Evolutionary conservation across 2,329 filamentous ascomycete genomes (phyloP), one percentile per base, ranked within the genome.

Genomic region (Conoideocrella luteorostrata): DNA sequence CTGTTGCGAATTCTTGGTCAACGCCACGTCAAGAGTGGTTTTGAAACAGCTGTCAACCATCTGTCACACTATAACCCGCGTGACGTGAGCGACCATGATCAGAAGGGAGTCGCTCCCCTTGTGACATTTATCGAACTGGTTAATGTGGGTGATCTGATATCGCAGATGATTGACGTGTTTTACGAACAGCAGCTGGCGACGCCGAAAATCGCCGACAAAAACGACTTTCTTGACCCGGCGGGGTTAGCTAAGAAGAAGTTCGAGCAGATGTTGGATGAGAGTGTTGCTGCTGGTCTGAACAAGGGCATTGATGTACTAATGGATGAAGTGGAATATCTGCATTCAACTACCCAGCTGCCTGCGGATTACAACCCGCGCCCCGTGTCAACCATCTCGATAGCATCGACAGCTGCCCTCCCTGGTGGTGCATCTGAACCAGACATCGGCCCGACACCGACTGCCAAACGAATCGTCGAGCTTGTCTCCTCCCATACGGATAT

Each of bases 111-210:
- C 7, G 88, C 89, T 43, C 93, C 93, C 2, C 75, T 98, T 4
- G 89, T 96, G 36, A 96, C 88, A 1, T 98, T 98, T 57, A 80
- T 98, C 48, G 93, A 98, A 66, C 78, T 98, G 22, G 93, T 98
- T 62, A 98, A 98, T 59, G 91, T 98, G 1, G 93, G 93, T 46
- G 93, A 98, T 62, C 74, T 98, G 46, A 98, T 98, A 55, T 88
- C 94, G 47, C 93, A 98, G 63, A 98, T 98, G 93, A 81, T 98
- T 46, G 93, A 98, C 60, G 89, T 98, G 26, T 98, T 98, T 61
- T 98, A 95, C 66, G 86, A 95, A 60, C 93, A 97, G 66, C 93
- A 98, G 67, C 77, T 98, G 22, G 81, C 89, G 5, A 78, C 80
- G 1, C 79, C 86, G 12, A 86, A 86, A 56, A 82, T 98, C 42